Evolutionary conservation across 225 moss, liverwort and hornwort species (phyloP), one percentile per base, ranked within the genome.

Genomic region (Polytrichum formosum): DNA sequence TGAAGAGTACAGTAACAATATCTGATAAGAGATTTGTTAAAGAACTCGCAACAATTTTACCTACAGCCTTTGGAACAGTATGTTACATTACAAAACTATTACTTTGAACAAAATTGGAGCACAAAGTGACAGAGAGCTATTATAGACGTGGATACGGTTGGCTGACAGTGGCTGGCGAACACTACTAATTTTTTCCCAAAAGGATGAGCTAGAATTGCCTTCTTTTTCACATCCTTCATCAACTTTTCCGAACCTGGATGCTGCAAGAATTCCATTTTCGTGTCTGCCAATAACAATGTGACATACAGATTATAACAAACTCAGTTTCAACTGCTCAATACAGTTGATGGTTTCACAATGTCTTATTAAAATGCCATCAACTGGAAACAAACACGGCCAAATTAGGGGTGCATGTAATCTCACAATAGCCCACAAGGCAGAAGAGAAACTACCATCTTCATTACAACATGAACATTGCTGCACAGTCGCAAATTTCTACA

Each of bases 1-100:
- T 82, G 67, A 92, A 98, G 64, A 98, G 85, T 28, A 98, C 77
- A 23, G 91, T 90, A 21, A 90, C 79, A 64, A 92, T 89, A 63
- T 98, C 97, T 94, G 55, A 54, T 64, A 37, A 74, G 18, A 73
- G 61, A 73, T 20, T 46, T 35, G 75, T 87, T 71, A 78, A 86
- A 55, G 72, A 74, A 74, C 25, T 25, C 18, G 5, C 13, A 10
- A 28, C 17, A 54, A 5, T 25, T 6, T 65, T 28, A 27, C 18
- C 53, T 67, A 67, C 67, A 55, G 1, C 22, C 35, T 21, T 20
- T 26, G 31, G 46, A 46, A 46, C 4, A 0, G 46, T 13, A 46
- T 16, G 46, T 46, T 13, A 46, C 46, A 46, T 46, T 13, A 46
- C 46, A 46, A 46, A 16, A 46, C 46, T 16, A 10, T 37, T 9